Base-by-base conservation (phyloP, 768 basidiomycete species). In the Kwoniella sp. region DNA sequence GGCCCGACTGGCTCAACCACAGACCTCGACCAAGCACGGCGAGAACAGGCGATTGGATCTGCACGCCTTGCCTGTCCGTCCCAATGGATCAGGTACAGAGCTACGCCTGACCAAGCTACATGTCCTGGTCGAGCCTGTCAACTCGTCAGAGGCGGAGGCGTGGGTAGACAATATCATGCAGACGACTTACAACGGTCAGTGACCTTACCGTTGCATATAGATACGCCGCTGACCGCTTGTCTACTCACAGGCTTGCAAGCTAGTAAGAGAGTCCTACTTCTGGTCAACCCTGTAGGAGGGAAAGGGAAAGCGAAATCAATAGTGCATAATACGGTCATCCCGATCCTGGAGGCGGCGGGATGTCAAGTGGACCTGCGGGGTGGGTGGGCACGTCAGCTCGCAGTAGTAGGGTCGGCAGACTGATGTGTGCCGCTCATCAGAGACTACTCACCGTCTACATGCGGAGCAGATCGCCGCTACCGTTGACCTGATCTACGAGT, bases 281-380 rank as follows among this genome's bases (percentile, higher is more conserved):
- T 75, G 2, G 65, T 73, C 48, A 75, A 75, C 47, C 74, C 74
- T 20, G 59, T 74, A 5, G 73, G 74, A 41, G 74, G 74, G 0
- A 75, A 73, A 38, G 73, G 73, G 2, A 73, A 73, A 42, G 64
- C 66, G 3, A 60, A 50, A 32, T 50, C 43, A 6, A 57, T 69
- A 1, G 65, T 70, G 15, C 62, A 63, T 22, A 51, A 63, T n/a
- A 53, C 56, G 0, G 70, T 71, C 5, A 23, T 71, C 37, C 74
- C 74, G 9, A 62, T 75, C 10, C 41, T 74, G 4, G 57, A 73
- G 43, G 68, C 73, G 1, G 71, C 71, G 6, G 73, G 72, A 20
- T 67, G 66, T 40, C 36, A 42, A 9, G 57, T 73, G 0, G 66
- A 73, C 8, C 41, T 70, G 2, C 54, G 60, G 44, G 69, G 72